Percentiles rank a stretch among this genome's conserved stretches.
Conservation (phyloP, 2,329 filamentous ascomycete genomes). For the Triangularia verruculosa region DNA sequence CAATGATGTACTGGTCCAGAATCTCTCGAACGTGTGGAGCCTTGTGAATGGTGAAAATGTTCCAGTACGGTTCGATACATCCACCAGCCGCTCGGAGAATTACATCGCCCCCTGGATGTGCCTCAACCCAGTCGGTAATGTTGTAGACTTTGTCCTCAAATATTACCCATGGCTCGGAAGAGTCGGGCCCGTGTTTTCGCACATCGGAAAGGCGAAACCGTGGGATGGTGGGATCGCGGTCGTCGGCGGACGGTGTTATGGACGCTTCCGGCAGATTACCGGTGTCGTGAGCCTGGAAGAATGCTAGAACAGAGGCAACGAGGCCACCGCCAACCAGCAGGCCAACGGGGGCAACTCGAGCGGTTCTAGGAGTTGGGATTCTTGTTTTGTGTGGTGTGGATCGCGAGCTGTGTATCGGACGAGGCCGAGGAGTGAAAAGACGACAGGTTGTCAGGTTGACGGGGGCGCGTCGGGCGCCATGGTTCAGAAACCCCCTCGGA, state of each 20-base stretch:
- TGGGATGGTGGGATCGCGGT: slow-evolving; percentile 43
- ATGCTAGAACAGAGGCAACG: slow-evolving; percentile 22
- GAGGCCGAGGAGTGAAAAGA: neutral
- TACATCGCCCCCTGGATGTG: slow-evolving; percentile 65
- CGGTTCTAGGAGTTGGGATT: neutral
- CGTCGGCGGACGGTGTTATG: slow-evolving; percentile 20
- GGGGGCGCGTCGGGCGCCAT: slow-evolving; percentile 4
- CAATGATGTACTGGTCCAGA: slow-evolving; percentile 62
- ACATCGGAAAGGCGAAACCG: slow-evolving; percentile 51
- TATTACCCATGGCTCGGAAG: slow-evolving; percentile 61
- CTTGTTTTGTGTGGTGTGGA: neutral
- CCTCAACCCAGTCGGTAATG: slow-evolving; percentile 65
- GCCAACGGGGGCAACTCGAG: slow-evolving; percentile 28
- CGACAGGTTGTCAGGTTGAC: neutral
- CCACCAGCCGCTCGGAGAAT: slow-evolving; percentile 64
- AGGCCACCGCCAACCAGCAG: slow-evolving; percentile 29
- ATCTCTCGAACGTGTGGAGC: slow-evolving; percentile 62
- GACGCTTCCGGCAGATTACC: neutral
- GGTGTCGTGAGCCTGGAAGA: slow-evolving; percentile 14
- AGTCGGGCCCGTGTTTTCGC: slow-evolving; percentile 50
- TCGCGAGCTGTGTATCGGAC: slow-evolving; percentile 6
- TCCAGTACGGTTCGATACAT: slow-evolving; percentile 65
- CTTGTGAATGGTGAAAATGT: slow-evolving; percentile 69
- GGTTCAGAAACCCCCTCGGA: slow-evolving; percentile 12
- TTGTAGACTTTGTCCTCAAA: slow-evolving; percentile 64